These are phyloP conservation scores for Coniophora puteana DNA, from an alignment of 1,284 basidiomycete genomes.

Conservation along the genomic window DNA sequence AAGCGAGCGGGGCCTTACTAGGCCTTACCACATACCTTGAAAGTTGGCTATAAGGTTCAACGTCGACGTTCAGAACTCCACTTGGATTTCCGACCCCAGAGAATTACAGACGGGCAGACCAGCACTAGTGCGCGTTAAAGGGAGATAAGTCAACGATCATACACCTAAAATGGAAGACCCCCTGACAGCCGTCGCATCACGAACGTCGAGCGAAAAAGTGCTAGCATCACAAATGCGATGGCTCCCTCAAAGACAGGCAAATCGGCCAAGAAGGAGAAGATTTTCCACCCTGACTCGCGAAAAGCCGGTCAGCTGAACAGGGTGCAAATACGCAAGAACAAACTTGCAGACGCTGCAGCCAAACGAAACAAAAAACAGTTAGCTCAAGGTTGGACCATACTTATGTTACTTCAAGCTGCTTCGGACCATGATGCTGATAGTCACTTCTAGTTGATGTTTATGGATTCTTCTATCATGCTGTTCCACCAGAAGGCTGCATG, in stretches of 20 bases:
- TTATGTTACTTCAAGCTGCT: neutral
- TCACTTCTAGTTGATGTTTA: constrained; percentile 60
- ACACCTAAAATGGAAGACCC: no score
- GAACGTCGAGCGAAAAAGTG: no score
- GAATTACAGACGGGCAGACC: no score
- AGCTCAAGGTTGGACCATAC: constrained; percentile 42
- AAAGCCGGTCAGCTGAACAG: constrained; percentile 81
- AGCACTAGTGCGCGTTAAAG: no score
- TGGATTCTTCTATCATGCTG: constrained; percentile 74
- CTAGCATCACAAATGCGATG: no score
- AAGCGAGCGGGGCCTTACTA: no score
- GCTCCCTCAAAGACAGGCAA: constrained; percentile 32
- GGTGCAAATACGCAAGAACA: constrained; percentile 67
- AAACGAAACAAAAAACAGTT: constrained; percentile 56
- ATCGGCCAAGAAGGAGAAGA: constrained; percentile 64
- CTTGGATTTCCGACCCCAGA: no score
- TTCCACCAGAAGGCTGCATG: constrained; percentile 63
- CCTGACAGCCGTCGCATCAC: no score
- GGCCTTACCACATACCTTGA: no score
- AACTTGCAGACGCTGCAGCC: constrained; percentile 53
- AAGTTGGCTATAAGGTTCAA: no score
- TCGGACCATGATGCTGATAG: neutral
- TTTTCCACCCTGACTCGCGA: constrained; percentile 77
- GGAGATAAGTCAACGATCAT: no score
- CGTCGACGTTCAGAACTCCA: no score